A percentile compares a stretch with the other conserved stretches of the same genome.
Conservation (phyloP, 768 basidiomycete genomes). For the Tulasnella sp. region DNA sequence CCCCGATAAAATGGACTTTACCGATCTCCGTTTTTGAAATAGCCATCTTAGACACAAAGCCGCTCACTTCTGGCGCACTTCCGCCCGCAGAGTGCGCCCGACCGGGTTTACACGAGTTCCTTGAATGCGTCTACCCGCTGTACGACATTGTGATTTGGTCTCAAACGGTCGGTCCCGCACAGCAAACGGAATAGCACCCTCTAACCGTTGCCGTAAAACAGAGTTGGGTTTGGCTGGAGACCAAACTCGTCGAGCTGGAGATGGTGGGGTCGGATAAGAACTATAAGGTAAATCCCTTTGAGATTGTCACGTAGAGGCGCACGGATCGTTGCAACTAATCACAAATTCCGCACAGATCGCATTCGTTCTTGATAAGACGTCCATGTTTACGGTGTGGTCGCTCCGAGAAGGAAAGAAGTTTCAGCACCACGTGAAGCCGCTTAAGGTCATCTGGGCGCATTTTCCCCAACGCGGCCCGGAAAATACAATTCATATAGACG, state of each 20-base stretch:
- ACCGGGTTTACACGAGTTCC: conserved; percentile 72
- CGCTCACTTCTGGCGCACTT: conserved; percentile 66
- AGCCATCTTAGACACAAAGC: conserved; percentile 81
- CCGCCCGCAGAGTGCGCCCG: conserved; percentile 74
- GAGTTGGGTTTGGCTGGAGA: conserved; percentile 16
- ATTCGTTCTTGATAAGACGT: conserved; percentile 70
- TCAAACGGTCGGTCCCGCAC: conserved; percentile 15
- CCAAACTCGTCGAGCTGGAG: conserved; percentile 58
- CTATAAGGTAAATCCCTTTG: conserved; percentile 44
- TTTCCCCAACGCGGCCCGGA: conserved; percentile 64
- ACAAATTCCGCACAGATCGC: conserved; percentile 18
- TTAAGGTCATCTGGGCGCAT: conserved; percentile 80
- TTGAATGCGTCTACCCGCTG: conserved; percentile 64
- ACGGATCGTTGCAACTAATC: conserved; percentile 10
- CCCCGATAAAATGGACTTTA: conserved; percentile 11
- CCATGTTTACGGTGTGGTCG: conserved; percentile 82
- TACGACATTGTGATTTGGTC: conserved; percentile 90
- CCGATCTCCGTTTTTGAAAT: not conserved
- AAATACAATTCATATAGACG: conserved; percentile 84
- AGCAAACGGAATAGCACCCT: not conserved
- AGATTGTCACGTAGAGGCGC: not conserved
- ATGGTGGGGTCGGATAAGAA: conserved; percentile 62
- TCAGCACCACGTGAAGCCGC: conserved; percentile 70
- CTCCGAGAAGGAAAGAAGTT: conserved; percentile 61
- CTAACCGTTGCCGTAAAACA: not conserved